Evolutionary conservation across 176 grass and related monocot species (phyloP), one percentile per base, ranked within the genome.

Genomic region (Rhynchospora tenuis): DNA sequence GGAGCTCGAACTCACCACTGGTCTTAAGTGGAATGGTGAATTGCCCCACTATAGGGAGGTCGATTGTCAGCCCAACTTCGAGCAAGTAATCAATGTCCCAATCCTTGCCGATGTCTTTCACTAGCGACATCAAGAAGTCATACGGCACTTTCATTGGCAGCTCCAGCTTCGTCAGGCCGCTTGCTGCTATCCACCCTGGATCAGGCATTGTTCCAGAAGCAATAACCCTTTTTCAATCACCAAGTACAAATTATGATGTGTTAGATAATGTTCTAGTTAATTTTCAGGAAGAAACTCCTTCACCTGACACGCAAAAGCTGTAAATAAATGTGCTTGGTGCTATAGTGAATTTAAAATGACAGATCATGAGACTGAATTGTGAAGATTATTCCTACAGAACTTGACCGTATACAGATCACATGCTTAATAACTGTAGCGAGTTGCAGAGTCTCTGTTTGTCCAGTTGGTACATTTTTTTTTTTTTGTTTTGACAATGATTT

Each of bases 21-120:
- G 81, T 85, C 0, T 80, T 58, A 13, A 97, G 90, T 3, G 94
- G 94, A 83, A 97, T 92, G 81, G 95, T 97, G 89, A 97, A 69
- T 83, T 92, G 91, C 0, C 94, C 94, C 56, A 92, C 4, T 46
- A 94, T 33, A 10, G 92, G 92, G 9, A 94, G 87, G 60, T 94
- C 94, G 26, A 97, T 44, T 58, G 89, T 97, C 80, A 94, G 85
- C 0, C 87, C 84, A 2, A 97, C 95, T 1, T 59, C 10, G 22
- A 97, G 81, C 45, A 75, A 59, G 72, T 97, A 97, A 72, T 97
- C 92, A 44, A 97, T 86, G 85, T 97, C 95, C 95, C 92, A 94
- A 79, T 97, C 95, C 23, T 85, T 57, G 1, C 89, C 90, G 1
- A 91, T 57, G 50, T 97, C 95, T 84, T 79, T 89, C 20, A 87